Conservation (phyloP, 1,284 basidiomycete species). For the Ceratobasidium sp. region DNA sequence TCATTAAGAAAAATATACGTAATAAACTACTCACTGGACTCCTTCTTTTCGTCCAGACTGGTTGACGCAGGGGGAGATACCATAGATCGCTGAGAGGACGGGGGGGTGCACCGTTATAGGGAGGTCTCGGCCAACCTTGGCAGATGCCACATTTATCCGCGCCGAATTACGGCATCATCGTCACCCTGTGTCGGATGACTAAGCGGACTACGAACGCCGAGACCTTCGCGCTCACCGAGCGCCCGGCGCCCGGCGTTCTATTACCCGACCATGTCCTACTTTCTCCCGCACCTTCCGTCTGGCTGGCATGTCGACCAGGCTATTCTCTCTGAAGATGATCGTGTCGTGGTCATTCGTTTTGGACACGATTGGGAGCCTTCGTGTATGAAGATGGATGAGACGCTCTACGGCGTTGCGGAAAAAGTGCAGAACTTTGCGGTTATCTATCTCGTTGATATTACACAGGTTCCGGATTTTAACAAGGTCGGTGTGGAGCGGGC, state of each 20-base stretch:
- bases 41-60: conserved; percentile 34
- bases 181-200: not conserved
- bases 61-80: conserved; percentile 40
- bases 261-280: conserved; percentile 69
- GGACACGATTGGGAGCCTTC: conserved; percentile 95
- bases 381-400: conserved; percentile 99
- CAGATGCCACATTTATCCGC: conserved; percentile 21
- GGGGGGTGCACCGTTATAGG: not conserved
- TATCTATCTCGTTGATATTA: conserved; percentile 96
- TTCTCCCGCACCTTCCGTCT: conserved; percentile 91
- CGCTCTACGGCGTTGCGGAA: conserved; percentile 91
- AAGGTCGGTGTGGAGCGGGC: conserved; percentile 73
- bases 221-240: too few relatives aligned
- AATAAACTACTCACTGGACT: conserved; percentile 14
- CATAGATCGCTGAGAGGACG: conserved; percentile 27
- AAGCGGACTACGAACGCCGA: not conserved
- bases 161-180: conserved; percentile 20
- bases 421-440: conserved; percentile 99
- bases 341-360: conserved; percentile 95
- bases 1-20: not conserved
- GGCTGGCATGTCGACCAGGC: conserved; percentile 99
- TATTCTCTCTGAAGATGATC: conserved; percentile 97
- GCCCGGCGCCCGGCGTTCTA: conserved; percentile 25
- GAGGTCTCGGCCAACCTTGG: conserved; percentile 8
- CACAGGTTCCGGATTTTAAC: conserved; percentile 98